Evolutionary conservation across 2,329 filamentous ascomycete species (phyloP).

Genomic region (Ophiocordyceps robertsii): DNA sequence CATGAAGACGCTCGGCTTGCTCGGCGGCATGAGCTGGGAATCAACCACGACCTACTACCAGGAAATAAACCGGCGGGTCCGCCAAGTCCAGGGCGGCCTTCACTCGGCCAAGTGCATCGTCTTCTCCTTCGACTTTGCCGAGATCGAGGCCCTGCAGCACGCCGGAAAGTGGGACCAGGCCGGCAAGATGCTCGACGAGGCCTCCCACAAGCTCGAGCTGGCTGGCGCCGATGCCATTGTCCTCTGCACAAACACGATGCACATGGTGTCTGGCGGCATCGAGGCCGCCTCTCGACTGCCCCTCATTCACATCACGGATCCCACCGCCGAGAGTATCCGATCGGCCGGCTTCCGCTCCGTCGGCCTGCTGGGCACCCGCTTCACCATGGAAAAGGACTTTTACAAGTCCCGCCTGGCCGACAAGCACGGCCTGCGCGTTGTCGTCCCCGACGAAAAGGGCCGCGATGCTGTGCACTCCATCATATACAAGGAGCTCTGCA

Average conservation of each 20-base stretch:
- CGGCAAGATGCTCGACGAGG: constrained; percentile 5
- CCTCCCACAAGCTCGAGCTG: constrained; percentile 5
- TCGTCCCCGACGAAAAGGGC: constrained; percentile 3
- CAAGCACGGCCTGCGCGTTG: constrained; percentile 4
- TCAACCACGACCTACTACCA: constrained; percentile 13
- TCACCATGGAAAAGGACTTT: constrained; percentile 13
- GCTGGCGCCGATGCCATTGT: constrained; percentile 11
- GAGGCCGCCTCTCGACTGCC: constrained; percentile 5
- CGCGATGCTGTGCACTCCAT: constrained; percentile 6
- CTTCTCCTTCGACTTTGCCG: constrained; percentile 12
- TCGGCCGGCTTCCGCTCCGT: constrained; percentile 5
- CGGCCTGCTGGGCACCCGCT: constrained; percentile 9
- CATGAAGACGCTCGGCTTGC: constrained; percentile 13
- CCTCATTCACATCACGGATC: constrained; percentile 12
- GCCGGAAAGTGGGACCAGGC: constrained; percentile 7
- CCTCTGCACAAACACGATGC: constrained; percentile 13
- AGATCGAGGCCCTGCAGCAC: constrained; percentile 8
- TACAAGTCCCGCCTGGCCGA: constrained; percentile 6
- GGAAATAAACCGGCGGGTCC: constrained; percentile 11
- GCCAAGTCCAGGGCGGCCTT: constrained; percentile 7
- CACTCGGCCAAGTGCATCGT: constrained; percentile 11
- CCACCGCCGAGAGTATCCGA: constrained; percentile 7
- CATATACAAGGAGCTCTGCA: constrained; percentile 11
- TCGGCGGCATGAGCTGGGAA: constrained; percentile 15
- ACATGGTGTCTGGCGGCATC: constrained; percentile 7